Percentiles rank a stretch among this genome's conserved stretches.
Conservation (phyloP, 805 yeast genomes). For the Cyberlindnera galapagoensis region DNA sequence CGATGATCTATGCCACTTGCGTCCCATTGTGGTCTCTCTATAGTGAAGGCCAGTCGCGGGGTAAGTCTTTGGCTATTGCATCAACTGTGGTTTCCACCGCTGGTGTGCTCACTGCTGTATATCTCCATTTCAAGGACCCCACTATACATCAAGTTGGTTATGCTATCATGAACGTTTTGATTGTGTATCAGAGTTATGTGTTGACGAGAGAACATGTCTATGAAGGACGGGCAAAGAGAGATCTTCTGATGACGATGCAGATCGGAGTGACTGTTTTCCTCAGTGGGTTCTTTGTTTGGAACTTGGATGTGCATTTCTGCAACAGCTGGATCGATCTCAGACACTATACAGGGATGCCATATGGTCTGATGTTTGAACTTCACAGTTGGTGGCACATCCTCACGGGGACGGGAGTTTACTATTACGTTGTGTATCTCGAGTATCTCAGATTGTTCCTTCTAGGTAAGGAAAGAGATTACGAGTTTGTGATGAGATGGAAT, state of each 20-base stretch:
- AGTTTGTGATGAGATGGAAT: too few species aligned
- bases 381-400: conserved; percentile 98
- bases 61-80: conserved; percentile 39
- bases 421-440: conserved; percentile 73
- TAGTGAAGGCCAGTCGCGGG: conserved; percentile 43
- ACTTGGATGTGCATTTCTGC: conserved; percentile 80
- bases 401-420: conserved; percentile 84
- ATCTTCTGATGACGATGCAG: conserved; percentile 49
- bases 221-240: conserved; percentile 38
- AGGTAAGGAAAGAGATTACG: conserved; percentile 49
- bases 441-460: conserved; percentile 62
- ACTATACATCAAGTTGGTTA: conserved; percentile 85
- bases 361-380: conserved; percentile 80
- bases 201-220: conserved; percentile 49
- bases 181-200: conserved; percentile 52
- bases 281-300: conserved; percentile 82
- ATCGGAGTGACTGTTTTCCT: conserved; percentile 58
- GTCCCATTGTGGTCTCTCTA: conserved; percentile 86
- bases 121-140: conserved; percentile 72
- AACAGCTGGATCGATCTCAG: conserved; percentile 48
- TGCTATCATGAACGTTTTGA: conserved; percentile 68
- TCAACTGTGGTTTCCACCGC: conserved; percentile 47
- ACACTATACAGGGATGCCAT: conserved; percentile 69
- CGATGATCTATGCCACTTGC: conserved; percentile 97
- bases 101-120: conserved; percentile 57